Conservation (phyloP, 768 basidiomycete species). For the Amylocystis lapponica region DNA sequence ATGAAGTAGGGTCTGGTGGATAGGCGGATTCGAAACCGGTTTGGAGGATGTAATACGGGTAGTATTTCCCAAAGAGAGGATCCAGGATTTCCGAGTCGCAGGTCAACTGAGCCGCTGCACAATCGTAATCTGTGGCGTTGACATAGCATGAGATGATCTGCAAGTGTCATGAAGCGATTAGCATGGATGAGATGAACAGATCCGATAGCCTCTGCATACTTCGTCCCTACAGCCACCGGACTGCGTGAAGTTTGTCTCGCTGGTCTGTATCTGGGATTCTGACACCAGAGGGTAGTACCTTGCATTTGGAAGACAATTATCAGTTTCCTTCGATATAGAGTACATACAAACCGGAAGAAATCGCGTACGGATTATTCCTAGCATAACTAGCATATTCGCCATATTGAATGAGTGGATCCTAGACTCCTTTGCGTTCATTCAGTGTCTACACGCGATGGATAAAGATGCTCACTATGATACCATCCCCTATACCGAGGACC, state of each 20-base stretch:
- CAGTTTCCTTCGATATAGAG: too few species aligned
- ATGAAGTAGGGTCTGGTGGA: slow-evolving; percentile 35
- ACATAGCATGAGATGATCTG: slow-evolving; percentile 51
- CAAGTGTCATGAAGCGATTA: not conserved
- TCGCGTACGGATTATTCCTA: slow-evolving; percentile 39
- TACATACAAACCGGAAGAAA: not conserved
- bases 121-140: slow-evolving; percentile 39
- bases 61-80: slow-evolving; percentile 48
- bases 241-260: slow-evolving; percentile 38
- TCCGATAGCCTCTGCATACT: slow-evolving; percentile 20
- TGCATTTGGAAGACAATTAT: not conserved
- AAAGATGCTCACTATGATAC: slow-evolving; percentile 43
- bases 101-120: slow-evolving; percentile 49
- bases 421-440: not conserved
- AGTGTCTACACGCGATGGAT: not conserved
- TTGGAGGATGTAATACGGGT: slow-evolving; percentile 48
- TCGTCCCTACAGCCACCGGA: slow-evolving; percentile 45
- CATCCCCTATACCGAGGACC: slow-evolving; percentile 57
- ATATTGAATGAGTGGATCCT: slow-evolving; percentile 45
- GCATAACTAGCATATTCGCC: slow-evolving; percentile 55
- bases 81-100: slow-evolving; percentile 54
- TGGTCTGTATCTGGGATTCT: slow-evolving; percentile 31
- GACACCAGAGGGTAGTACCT: slow-evolving; percentile 50
- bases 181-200: not conserved
- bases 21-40: slow-evolving; percentile 41